phyloP scores from a whole-genome alignment of 306 rosid genomes.

The Astragalus glycyphyllos region DNA sequence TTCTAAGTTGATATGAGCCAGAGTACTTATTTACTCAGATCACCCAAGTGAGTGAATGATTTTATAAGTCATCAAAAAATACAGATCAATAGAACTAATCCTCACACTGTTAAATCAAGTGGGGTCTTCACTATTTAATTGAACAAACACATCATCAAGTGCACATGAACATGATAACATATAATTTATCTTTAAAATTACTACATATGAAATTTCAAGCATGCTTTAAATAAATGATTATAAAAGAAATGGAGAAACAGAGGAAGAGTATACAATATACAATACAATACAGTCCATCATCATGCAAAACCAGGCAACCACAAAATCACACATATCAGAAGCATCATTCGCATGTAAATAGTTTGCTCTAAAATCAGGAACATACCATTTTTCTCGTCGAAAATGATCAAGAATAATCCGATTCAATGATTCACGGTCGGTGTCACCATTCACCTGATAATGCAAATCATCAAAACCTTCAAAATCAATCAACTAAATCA shows the following conservation, averaged over 20 bases:
- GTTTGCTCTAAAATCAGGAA: background rate
- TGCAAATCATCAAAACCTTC: conserved; percentile 23
- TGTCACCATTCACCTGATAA: conserved; percentile 27
- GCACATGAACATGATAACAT: background rate
- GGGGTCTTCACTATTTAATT: background rate
- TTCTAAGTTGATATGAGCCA: background rate
- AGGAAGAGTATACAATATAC: background rate
- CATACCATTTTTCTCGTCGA: conserved; percentile 37
- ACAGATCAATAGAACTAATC: background rate
- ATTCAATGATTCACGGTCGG: conserved; percentile 1
- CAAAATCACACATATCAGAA: conserved; percentile 17
- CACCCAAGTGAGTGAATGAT: background rate
- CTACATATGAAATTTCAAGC: conserved; percentile 28
- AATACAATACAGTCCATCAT: background rate
- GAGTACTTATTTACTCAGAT: conserved; percentile 6
- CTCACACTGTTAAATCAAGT: background rate
- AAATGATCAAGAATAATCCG: conserved; percentile 14
- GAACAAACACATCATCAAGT: conserved; percentile 11
- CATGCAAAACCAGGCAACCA: conserved; percentile 8
- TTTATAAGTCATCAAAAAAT: background rate
- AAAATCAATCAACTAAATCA: no score
- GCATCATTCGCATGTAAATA: conserved; percentile 30
- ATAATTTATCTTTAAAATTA: background rate
- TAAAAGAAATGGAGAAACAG: background rate
- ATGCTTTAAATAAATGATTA: conserved; percentile 24